Evolutionary conservation across 2,329 filamentous ascomycete species (phyloP).

Genomic region (Cercospora sp.): DNA sequence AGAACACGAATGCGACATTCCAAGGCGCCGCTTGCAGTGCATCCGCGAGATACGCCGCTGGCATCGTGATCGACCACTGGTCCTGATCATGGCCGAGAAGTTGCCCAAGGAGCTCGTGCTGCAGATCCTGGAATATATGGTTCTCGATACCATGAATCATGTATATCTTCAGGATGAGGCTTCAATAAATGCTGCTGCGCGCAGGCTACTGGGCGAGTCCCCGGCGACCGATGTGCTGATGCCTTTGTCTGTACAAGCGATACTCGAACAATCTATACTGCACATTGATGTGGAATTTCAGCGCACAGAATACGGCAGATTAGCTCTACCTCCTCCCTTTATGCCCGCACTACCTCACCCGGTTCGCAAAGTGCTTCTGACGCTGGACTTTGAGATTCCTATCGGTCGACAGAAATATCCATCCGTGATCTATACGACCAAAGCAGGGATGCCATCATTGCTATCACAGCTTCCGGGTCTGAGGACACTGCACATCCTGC

Average conservation of each 20-base stretch:
- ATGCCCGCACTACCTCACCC: slow-evolving; percentile 12
- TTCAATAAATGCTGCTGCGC: slow-evolving; percentile 8
- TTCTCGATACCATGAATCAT: slow-evolving; percentile 7
- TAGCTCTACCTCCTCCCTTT: slow-evolving; percentile 10
- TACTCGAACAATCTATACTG: slow-evolving; percentile 19
- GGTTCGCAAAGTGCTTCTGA: slow-evolving; percentile 12
- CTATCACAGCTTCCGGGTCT: slow-evolving; percentile 17
- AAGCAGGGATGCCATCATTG: slow-evolving; percentile 20
- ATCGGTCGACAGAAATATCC: slow-evolving; percentile 21
- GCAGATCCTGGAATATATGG: slow-evolving; percentile 19
- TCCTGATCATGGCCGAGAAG: slow-evolving; percentile 14
- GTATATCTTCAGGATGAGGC: slow-evolving; percentile 3
- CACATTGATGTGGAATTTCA: slow-evolving; percentile 13
- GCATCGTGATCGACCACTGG: slow-evolving; percentile 13
- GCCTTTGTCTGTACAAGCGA: slow-evolving; percentile 14
- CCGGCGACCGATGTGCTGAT: slow-evolving; percentile 1
- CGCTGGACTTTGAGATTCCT: slow-evolving; percentile 15
- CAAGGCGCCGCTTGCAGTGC: slow-evolving; percentile 14
- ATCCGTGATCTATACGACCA: slow-evolving; percentile 15
- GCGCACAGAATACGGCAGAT: slow-evolving; percentile 8
- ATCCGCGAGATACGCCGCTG: slow-evolving; percentile 16
- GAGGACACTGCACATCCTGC: slow-evolving; percentile 13
- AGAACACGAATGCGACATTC: slow-evolving; percentile 19
- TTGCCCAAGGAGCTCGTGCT: slow-evolving; percentile 21
- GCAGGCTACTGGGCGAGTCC: slow-evolving; percentile 13